Evolutionary conservation across 169 alveolate genomes (phyloP), one percentile per base, ranked within the genome.

Genomic region (Cystoisospora suis): DNA sequence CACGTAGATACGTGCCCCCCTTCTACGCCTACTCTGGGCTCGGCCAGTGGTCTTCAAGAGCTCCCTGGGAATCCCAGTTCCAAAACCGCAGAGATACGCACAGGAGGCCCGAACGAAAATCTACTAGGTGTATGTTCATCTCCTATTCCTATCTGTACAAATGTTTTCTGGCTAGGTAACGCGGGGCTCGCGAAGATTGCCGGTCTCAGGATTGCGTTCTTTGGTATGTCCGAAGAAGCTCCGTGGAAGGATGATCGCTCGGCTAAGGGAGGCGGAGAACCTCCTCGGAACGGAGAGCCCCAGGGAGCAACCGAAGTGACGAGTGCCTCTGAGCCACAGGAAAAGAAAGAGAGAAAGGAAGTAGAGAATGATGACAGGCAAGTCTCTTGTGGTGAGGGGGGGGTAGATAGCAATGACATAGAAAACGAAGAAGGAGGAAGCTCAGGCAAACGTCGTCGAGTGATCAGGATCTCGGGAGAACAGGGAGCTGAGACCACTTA

Each of bases 151-250:
- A 29, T 72, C 32, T 72, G 38, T 32, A 29, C 9, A 6, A 72
- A 72, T 34, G 56, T 72, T 38, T 72, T 36, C 32, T 72, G 83
- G 83, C 83, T 72, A 17, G 83, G 83, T 3, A 29, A 34, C 17
- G 83, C 83, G 27, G 83, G 83, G 3, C 12, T 72, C 1, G 49
- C 32, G 38, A 46, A 56, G 12, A 34, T 72, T 9, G 46, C 83
- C 27, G 83, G 83, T 12, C 83, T 72, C 42, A 34, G 23, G 29
- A 56, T 72, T 34, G 83, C 83, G 40, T 40, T 72, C 83, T 72
- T 34, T 38, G 83, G 56, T 5, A 34, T 72, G 56, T 38, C 83
- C 3, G 53, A 72, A 29, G 32, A 20, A 46, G 83, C n/a, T 49
- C 20, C 61, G 61, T 12, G n/a, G 20, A 20, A 49, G n/a, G n/a